These are phyloP conservation scores for Collybiopsis luxurians DNA, from an alignment of 768 basidiomycete species.

Conservation along the genomic window DNA sequence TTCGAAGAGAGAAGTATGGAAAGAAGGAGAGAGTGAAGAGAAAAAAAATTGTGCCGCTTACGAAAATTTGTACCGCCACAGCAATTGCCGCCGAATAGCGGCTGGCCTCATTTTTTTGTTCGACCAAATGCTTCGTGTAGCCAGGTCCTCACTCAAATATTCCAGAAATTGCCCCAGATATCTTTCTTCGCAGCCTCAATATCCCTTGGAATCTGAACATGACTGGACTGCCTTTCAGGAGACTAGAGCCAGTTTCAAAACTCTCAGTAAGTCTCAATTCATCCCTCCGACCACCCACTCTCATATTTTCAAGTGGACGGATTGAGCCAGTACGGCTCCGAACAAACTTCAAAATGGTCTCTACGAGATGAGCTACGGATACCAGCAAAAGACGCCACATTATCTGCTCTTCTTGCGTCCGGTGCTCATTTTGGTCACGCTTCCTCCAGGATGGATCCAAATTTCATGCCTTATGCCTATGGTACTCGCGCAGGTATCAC, in stretches of 20 bases:
- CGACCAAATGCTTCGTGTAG: background rate
- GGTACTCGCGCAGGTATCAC: slow-evolving; percentile 88
- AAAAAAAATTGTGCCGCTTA: background rate
- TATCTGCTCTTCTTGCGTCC: slow-evolving; percentile 88
- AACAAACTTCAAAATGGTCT: slow-evolving; percentile 68
- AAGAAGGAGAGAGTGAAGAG: slow-evolving; percentile 29
- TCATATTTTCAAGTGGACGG: slow-evolving; percentile 45
- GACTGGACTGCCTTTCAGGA: slow-evolving; percentile 69
- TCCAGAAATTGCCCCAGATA: slow-evolving; percentile 14
- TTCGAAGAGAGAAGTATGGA: slow-evolving; percentile 24
- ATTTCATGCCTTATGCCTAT: slow-evolving; percentile 90
- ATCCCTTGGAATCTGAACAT: slow-evolving; percentile 41
- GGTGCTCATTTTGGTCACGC: slow-evolving; percentile 95
- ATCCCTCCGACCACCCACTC: slow-evolving; percentile 10
- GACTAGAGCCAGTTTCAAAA: slow-evolving; percentile 51
- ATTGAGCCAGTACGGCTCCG: slow-evolving; percentile 75
- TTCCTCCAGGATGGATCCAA: slow-evolving; percentile 79
- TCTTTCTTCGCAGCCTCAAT: slow-evolving; percentile 15
- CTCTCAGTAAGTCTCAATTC: slow-evolving; percentile 43
- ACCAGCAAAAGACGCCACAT: slow-evolving; percentile 68
- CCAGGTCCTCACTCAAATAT: background rate
- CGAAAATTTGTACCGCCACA: slow-evolving; percentile 45
- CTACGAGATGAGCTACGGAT: slow-evolving; percentile 69
- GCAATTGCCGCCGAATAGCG: background rate
- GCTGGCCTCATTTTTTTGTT: background rate